These are phyloP conservation scores for Plasmodium malariae DNA, from an alignment of 169 alveolate genomes.

Conservation along the genomic window DNA sequence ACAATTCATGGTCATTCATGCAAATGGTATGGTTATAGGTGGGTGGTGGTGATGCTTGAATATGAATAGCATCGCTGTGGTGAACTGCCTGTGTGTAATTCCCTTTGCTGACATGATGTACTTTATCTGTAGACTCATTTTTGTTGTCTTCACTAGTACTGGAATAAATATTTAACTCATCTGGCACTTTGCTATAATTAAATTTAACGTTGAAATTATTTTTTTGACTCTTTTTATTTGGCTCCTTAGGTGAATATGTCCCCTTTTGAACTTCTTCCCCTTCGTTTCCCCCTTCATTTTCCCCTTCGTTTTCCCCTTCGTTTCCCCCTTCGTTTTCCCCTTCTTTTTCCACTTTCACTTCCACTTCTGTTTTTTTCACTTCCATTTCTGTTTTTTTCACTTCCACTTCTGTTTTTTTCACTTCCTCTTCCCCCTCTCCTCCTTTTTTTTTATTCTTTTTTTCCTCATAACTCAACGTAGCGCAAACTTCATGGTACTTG, in stretches of 20 bases:
- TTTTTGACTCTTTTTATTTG: background rate
- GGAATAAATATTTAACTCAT: background rate
- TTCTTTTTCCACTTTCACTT: too few species aligned
- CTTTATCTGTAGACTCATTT: background rate
- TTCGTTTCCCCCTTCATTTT: too few species aligned
- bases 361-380: background rate
- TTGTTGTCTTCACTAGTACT: background rate
- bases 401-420: background rate
- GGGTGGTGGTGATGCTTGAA: too few species aligned
- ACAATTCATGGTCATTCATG: background rate
- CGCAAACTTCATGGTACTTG: too few species aligned
- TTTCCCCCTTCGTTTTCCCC: too few species aligned
- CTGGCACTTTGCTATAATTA: conserved; percentile 3
- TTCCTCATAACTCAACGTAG: too few species aligned
- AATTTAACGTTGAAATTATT: background rate
- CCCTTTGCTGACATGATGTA: background rate
- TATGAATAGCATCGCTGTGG: background rate
- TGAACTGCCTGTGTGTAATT: background rate
- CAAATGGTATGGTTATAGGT: background rate
- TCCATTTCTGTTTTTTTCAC: background rate
- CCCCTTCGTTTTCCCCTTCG: conserved; percentile 28
- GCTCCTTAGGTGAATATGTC: too few species aligned
- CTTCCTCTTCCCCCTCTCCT: background rate
- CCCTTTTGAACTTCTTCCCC: too few species aligned
- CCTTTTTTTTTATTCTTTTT: too few species aligned